phyloP scores from a whole-genome alignment of 345 rosid species.

The Citrus inodora region DNA sequence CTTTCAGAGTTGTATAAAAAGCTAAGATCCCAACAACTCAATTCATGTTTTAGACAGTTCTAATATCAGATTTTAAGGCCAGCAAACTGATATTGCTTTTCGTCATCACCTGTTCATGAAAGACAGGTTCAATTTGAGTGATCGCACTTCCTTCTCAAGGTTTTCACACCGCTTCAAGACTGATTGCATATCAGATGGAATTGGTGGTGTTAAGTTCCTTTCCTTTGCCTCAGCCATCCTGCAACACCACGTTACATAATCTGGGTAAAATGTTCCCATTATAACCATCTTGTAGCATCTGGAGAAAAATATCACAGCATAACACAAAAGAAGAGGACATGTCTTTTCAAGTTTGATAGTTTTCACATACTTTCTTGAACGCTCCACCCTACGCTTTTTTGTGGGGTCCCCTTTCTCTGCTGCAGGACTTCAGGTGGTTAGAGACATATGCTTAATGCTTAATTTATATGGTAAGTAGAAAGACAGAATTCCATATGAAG shows the following conservation, averaged over 20 bases:
- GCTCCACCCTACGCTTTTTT: conserved; percentile 71
- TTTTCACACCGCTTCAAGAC: conserved; percentile 58
- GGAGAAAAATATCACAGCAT: background rate
- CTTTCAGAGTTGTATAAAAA: background rate
- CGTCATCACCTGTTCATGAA: conserved; percentile 61
- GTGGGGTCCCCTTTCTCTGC: conserved; percentile 66
- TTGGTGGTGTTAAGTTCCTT: conserved; percentile 43
- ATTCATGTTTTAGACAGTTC: background rate
- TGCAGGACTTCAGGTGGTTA: conserved; percentile 34
- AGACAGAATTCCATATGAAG: background rate
- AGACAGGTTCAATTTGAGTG: conserved; percentile 69
- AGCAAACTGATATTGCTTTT: background rate
- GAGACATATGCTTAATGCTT: background rate
- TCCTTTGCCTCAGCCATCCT: conserved; percentile 88
- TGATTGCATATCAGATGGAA: conserved; percentile 58
- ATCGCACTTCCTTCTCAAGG: conserved; percentile 80
- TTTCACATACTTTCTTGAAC: conserved; percentile 63
- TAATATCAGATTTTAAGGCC: background rate
- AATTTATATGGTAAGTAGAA: background rate
- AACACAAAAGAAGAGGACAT: background rate
- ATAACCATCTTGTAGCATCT: background rate
- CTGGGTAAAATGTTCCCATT: background rate
- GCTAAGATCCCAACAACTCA: background rate
- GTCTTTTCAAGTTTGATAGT: background rate
- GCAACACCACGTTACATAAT: conserved; percentile 9